Evolutionary conservation across 23 red algal species (phyloP), one percentile per base, ranked within the genome.

Genomic region (Gracilaria domingensis): DNA sequence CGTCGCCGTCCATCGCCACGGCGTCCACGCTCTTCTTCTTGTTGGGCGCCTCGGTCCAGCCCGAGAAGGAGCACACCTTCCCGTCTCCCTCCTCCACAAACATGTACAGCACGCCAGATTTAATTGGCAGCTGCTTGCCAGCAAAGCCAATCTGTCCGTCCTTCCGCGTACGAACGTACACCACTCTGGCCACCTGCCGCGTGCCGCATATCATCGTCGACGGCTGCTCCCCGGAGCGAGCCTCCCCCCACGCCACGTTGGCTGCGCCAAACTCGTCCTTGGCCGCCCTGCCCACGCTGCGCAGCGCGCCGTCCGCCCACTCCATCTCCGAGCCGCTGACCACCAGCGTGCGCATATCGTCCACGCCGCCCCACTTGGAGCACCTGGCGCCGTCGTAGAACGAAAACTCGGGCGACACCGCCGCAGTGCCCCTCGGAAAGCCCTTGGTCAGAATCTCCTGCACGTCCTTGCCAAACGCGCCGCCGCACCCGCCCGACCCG

Each of bases 11-110:
- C 72, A 51, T 51, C 8, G 45, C 38, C 72, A 77, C 45, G 12
- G 23, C 38, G 11, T 4, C 42, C 40, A 45, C 72, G 72, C 72
- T 77, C 38, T 51, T 23, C 13, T 42, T 34, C 14, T 77, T 77
- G 72, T 77, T 77, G 8, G 72, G 72, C 39, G 72, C 72, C 23
- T 77, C 72, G 2, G 72, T 77, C 72, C 72, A 77, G 7, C 72
- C 72, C 5, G 30, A 25, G 50, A 77, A 77, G 4, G 40, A 33
- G 72, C 72, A 77, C 38, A 77, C n/a, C 72, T 35, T 34, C 0
- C 72, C 72, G 26, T 77, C 72, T 0, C 23, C 20, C 42, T 77
- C 72, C 25, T 77, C 42, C 20, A 77, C 72, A 48, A 77, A 48
- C 12, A 77, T 35, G 39, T 49, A 48, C 72, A 77, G 26, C 42